Base-by-base conservation (phyloP, 2,329 filamentous ascomycete species). In the Neopestalotiopsis rosae region DNA sequence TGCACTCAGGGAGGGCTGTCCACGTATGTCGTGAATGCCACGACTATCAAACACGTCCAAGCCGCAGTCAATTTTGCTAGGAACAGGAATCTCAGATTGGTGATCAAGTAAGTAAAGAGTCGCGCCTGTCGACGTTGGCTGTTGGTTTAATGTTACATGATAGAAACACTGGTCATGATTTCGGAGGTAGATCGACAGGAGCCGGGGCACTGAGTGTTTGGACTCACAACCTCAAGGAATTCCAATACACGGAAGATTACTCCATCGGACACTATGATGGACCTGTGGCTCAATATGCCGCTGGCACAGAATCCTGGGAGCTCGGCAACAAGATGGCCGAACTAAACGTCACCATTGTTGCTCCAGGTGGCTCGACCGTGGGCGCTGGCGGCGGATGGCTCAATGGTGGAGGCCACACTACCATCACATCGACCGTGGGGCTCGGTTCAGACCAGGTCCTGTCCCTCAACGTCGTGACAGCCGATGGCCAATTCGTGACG, bases 401-500 rank as follows among this genome's bases (percentile, higher is more conserved):
- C 7, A 82, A 85, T 63, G 86, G 85, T 7, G 86, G 84, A 5
- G 87, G 87, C 0, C 86, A 88, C 72, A 82, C 81, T 1, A 77
- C 82, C 1, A 75, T 88, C 7, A 76, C 78, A 3, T 85, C 84
- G 0, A 77, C 76, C 10, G 84, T 84, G 57, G 87, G 86, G 2
- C 77, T 89, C 5, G 86, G 78, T 3, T 85, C 85, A 1, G 87
- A 88, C 71, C 85, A 88, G 68, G 81, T 82, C 1, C 74, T 89
- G 5, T 80, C 83, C 32, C 78, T 81, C 67, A 77, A 85, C 58
- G 83, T 86, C 2, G 79, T 88, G 3, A 85, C 83, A 12, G 84
- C 82, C 0, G 76, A 79, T 57, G 87, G 87, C 0, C 68, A 78
- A 6, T 76, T 84, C 30, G 71, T 88, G 0, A 83, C 79, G 4